Evolutionary conservation across 2,329 filamentous ascomycete genomes (phyloP), one percentile per base, ranked within the genome.

Genomic region (Pseudogymnoascus sp.): DNA sequence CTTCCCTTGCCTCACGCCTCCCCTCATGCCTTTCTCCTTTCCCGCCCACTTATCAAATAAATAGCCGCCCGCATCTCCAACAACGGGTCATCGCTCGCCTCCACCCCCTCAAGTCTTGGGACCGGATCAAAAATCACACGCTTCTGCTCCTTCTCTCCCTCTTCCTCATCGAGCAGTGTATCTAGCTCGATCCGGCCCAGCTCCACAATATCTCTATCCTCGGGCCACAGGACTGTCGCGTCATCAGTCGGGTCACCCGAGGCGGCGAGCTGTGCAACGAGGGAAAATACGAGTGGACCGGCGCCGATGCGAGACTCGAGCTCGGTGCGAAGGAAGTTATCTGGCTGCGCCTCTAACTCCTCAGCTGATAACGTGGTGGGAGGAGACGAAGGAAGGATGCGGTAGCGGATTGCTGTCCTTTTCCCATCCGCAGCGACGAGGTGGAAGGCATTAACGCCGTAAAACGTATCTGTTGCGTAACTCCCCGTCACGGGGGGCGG

Each of bases 111-210:
- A 1, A 84, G 76, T 61, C 82, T 74, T 4, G 83, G 82, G 59
- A 84, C 77, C 1, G 82, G 82, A 73, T 86, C 82, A 65, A 82
- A 84, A 65, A 85, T 85, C 41, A 81, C 73, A 33, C 74, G 72
- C 72, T 83, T 80, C 72, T 82, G 77, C 72, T 78, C 72, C 62
- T 72, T 73, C 63, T 70, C 69, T 58, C 73, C 76, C 61, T 78
- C 74, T 38, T 75, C 72, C n/a, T 75, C 72, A 22, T 72, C 69
- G 25, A 76, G 69, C 8, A 78, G 63, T 23, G 69, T 68, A 22
- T 80, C 75, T 8, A 85, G 62, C 62, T 67, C 76, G 6, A 85
- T 68, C 1, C 68, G 75, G 0, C 83, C 83, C 62, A 85, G 68
- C 65, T 82, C 78, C 3, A 83, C 79, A 19, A 81, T 58, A 64